Base-by-base conservation (phyloP, 2,329 filamentous ascomycete genomes). In the Coleophoma crateriformis region DNA sequence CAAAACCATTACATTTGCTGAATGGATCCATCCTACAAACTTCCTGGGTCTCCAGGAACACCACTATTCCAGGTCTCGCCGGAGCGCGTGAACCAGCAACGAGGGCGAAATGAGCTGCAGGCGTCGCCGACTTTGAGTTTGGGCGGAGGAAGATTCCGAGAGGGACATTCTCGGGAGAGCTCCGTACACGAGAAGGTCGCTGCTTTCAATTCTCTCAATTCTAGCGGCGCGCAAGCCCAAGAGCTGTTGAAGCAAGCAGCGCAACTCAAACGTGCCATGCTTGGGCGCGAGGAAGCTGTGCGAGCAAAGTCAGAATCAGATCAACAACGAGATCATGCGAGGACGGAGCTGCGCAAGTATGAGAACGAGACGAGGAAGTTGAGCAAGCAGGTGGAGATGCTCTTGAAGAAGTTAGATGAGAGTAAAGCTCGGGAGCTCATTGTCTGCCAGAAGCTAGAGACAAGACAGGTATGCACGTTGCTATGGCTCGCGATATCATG, bases 131-230 rank as follows among this genome's bases (percentile, higher is more conserved):
- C 32, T 41, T 50, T 38, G 47, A 46, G n/a, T 19, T 37, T 50
- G 33, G 32, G 15, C 13, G 20, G 41, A 20, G 47, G 49, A 19
- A 51, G 51, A 38, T 47, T 46, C 34, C 44, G 41, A 14, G 41
- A 49, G 14, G 33, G 37, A 6, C 61, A 64, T 47, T 68, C 67
- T 14, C 75, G 80, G 54, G 79, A 82, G 53, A 81, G 78, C 58
- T 79, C 80, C 19, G 82, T 87, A 6, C 74, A 82, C 58, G 80
- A 85, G 52, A 81, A 83, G 61, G 85, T 88, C 54, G 82, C 80
- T 61, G 85, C 87, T 66, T 88, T 89, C 67, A 87, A 89, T 70
- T 79, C 75, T 50, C 73, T 89, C 34, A 78, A 84, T 50, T 57
- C 61, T 2, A 82, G 81, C 60, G 27, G 27, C 3, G 76, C 81